Evolutionary conservation across 495 filamentous ascomycete species (phyloP), one percentile per base, ranked within the genome.

Genomic region (Tricharina praecox): DNA sequence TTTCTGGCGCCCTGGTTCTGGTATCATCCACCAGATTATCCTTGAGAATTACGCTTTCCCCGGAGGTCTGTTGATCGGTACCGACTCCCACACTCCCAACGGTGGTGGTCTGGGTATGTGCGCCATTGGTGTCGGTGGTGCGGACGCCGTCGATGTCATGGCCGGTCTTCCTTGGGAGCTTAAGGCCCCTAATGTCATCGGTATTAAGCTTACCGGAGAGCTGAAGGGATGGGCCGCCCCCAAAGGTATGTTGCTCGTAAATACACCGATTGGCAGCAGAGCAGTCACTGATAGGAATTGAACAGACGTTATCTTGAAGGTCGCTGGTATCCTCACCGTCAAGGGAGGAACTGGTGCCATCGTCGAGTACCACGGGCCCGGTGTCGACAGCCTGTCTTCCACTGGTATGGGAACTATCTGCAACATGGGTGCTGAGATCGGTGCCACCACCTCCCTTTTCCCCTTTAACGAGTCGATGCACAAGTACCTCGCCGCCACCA

Each of bases 11-110:
- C 92, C 90, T 52, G 90, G 90, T 50, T 96, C 90, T 60, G 90
- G 90, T 75, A 97, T 97, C 70, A 97, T 97, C 62, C 90, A 97
- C 69, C 90, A 97, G 73, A 96, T 96, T 61, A 67, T 97, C 53
- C 74, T 97, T 33, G 90, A 97, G 74, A 96, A 96, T 75, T 96
- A 96, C 64, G 87, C 85, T 65, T 90, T 96, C 78, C 90, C 90
- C 55, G 90, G 90, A 75, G 87, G 80, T 75, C 76, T 97, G 50
- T 75, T 97, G 68, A 96, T 97, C 67, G 90, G 90, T 66, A 97
- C 90, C 61, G 90, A 97, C 66, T 95, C 88, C 36, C 90, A 97
- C 70, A 97, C 90, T 38, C 92, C 92, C 52, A 97, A 97, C 66
- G 90, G 81, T 61, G 90, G 92, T 73, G 90, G 90, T 75, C 79